These are phyloP conservation scores for Triadica sebifera DNA, from an alignment of 345 rosid species.

Conservation along the genomic window DNA sequence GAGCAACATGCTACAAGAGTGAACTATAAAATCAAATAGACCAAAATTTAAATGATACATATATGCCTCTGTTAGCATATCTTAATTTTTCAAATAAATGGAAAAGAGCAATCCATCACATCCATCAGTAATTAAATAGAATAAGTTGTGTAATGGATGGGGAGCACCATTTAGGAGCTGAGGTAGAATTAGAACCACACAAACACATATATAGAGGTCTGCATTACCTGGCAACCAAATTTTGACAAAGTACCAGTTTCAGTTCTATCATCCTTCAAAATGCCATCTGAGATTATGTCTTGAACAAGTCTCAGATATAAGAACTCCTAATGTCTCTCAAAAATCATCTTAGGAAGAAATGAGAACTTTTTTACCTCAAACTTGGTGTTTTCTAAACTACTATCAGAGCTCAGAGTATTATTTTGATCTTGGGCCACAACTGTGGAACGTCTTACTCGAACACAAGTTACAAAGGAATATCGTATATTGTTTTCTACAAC, in stretches of 20 bases:
- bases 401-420: constrained; percentile 32
- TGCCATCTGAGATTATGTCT: constrained; percentile 63
- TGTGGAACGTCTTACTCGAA: constrained; percentile 59
- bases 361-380: constrained; percentile 58
- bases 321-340: constrained; percentile 75
- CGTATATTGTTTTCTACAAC: constrained; percentile 57
- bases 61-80: constrained; percentile 27
- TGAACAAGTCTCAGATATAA: constrained; percentile 62
- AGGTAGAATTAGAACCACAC: background rate
- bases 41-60: background rate
- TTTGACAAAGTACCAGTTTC: constrained; percentile 85
- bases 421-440: constrained; percentile 34
- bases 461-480: constrained; percentile 61
- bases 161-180: constrained; percentile 6
- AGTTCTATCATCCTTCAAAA: constrained; percentile 64
- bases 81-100: constrained; percentile 65
- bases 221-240: constrained; percentile 79
- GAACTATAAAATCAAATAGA: background rate
- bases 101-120: background rate
- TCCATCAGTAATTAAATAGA: constrained; percentile 9
- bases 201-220: background rate
- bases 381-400: constrained; percentile 24
- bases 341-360: constrained; percentile 69
- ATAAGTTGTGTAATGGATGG: constrained; percentile 6
- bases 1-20: background rate